phyloP scores from a whole-genome alignment of 2,329 filamentous ascomycete species.

The Fusarium beomiforme region DNA sequence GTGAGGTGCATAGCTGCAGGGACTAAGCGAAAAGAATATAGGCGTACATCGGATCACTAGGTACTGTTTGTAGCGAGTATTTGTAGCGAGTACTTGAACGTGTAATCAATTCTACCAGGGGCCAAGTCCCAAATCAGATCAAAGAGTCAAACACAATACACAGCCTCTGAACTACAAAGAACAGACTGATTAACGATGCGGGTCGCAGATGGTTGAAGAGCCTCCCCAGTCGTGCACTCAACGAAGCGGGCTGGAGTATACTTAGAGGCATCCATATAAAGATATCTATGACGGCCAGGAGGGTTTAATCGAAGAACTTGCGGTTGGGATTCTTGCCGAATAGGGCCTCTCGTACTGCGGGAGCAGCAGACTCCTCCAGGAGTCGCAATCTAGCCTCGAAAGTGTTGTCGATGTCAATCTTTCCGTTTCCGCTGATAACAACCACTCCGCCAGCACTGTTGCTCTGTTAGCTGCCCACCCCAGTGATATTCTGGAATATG shows the following conservation, averaged over 20 bases:
- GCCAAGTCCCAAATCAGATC: conserved; percentile 38
- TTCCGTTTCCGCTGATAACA: conserved; percentile 84
- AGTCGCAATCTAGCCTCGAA: conserved; percentile 90
- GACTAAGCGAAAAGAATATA: not conserved
- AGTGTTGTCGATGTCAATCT: conserved; percentile 99
- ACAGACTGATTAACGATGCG: conserved; percentile 42
- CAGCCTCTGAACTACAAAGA: conserved; percentile 50
- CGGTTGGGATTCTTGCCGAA: conserved; percentile 97
- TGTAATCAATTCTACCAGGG: conserved; percentile 41
- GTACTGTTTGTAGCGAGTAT: not conserved
- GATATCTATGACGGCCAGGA: conserved; percentile 2
- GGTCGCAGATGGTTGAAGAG: conserved; percentile 34
- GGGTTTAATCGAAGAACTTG: conserved; percentile 86
- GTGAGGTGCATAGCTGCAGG: not conserved
- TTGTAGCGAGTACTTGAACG: conserved; percentile 30
- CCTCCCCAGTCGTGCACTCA: conserved; percentile 34
- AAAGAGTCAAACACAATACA: conserved; percentile 44
- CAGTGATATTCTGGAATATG: not conserved
- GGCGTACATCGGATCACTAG: not conserved
- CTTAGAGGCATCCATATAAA: conserved; percentile 14
- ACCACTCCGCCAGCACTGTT: conserved; percentile 82
- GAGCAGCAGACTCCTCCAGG: conserved; percentile 85
- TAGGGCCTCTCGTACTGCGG: conserved; percentile 83
- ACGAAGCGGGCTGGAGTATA: conserved; percentile 22
- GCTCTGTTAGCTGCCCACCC: conserved; percentile 36